Evolutionary conservation across 495 filamentous ascomycete species (phyloP).

Genomic region (Aspergillus haitiensis): DNA sequence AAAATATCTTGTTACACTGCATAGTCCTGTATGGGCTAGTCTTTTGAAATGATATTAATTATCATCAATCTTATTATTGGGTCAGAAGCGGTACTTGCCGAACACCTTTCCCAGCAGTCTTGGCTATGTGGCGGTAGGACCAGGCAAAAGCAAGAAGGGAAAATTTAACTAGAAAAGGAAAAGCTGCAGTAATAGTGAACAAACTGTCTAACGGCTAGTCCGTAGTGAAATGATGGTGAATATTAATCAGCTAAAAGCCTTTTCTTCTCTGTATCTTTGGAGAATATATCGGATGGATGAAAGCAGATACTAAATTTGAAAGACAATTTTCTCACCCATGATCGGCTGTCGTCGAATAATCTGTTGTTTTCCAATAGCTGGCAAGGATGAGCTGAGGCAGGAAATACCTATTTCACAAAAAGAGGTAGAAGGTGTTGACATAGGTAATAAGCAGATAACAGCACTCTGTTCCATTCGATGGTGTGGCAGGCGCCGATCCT

Average conservation of each 20-base stretch:
- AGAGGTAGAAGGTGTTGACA: too few species aligned
- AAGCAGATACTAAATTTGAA: too few species aligned
- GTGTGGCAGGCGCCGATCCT: slow-evolving; percentile 21
- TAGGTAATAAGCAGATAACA: not conserved
- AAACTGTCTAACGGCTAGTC: not conserved
- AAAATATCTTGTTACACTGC: slow-evolving; percentile 18
- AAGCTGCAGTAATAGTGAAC: not conserved
- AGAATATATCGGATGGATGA: too few species aligned
- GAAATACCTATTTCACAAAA: too few species aligned
- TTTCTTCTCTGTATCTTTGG: too few species aligned
- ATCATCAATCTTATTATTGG: slow-evolving; percentile 1
- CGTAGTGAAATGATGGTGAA: not conserved
- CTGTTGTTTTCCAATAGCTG: too few species aligned
- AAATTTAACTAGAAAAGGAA: not conserved
- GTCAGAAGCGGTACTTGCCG: not conserved
- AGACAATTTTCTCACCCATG: too few species aligned
- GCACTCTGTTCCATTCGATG: not conserved
- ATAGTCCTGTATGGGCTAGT: not conserved
- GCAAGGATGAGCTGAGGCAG: too few species aligned
- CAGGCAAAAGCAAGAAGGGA: not conserved
- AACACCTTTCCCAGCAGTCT: not conserved
- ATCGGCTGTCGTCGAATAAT: too few species aligned
- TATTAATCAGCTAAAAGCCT: too few species aligned
- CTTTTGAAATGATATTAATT: not conserved
- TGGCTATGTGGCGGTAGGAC: not conserved